Evolutionary conservation across 2,329 filamentous ascomycete genomes (phyloP).

Genomic region (Berkeleyomyces basicola): DNA sequence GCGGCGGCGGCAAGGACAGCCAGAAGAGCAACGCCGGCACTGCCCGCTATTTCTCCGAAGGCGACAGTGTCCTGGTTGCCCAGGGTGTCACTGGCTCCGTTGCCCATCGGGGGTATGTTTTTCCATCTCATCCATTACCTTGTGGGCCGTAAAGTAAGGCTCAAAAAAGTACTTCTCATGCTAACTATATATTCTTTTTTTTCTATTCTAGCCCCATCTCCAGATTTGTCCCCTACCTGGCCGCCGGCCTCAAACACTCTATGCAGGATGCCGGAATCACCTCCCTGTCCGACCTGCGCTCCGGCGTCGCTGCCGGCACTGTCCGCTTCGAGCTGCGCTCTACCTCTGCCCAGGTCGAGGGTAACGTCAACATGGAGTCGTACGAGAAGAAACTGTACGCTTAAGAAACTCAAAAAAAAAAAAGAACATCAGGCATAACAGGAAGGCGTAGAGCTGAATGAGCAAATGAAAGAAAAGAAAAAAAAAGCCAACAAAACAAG

Average conservation of each 20-base stretch:
- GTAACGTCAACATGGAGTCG: conserved; percentile 94
- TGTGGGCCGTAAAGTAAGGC: background rate
- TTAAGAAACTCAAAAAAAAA: conserved; percentile 27
- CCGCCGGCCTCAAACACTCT: conserved; percentile 91
- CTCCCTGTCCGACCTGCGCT: conserved; percentile 62
- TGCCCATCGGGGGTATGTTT: conserved; percentile 49
- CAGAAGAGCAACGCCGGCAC: conserved; percentile 85
- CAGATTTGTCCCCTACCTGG: conserved; percentile 92
- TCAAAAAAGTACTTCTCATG: conserved; percentile 2
- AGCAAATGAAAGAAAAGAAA: conserved; percentile 1
- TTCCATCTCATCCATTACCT: background rate
- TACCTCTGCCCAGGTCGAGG: conserved; percentile 87
- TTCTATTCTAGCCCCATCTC: conserved; percentile 48
- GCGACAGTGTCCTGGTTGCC: conserved; percentile 82
- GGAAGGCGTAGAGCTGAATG: no score
- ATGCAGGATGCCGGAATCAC: conserved; percentile 86
- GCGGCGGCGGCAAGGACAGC: conserved; percentile 51
- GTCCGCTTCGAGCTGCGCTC: conserved; percentile 91
- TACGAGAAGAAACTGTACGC: conserved; percentile 99
- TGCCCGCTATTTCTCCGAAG: conserved; percentile 95
- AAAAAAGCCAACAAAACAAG: background rate
- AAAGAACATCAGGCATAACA: background rate
- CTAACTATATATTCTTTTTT: conserved; percentile 19
- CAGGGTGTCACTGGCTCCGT: conserved; percentile 88
- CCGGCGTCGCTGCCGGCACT: conserved; percentile 53